Evolutionary conservation across 2,329 filamentous ascomycete genomes (phyloP), one percentile per base, ranked within the genome.

Genomic region (Venturia effusa): DNA sequence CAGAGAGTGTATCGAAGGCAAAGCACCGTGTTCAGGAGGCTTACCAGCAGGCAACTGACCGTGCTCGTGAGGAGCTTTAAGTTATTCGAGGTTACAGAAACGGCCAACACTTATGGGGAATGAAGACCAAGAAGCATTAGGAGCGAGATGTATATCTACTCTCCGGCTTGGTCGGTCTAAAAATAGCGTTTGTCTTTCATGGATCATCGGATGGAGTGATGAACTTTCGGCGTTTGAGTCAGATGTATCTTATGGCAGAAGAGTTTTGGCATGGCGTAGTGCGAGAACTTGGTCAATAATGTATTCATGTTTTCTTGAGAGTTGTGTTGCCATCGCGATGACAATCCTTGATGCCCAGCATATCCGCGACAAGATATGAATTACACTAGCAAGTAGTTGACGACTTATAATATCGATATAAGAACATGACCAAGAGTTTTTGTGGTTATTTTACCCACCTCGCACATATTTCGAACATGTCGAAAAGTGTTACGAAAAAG

Each of bases 31-130:
- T 65, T 57, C 45, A 64, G n/a, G 67, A 70, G 67, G 69, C 67
- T 55, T 68, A 68, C 45, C 67, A 70, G 66, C 70, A 69, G 63
- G 74, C 73, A 51, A 72, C 71, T 32, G 72, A 75, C 66, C 67
- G 68, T 64, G 71, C 71, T 68, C 78, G 78, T 74, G 70, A 78
- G 66, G 77, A 79, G 73, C 76, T 79, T 75, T 79, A 78, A 65
- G 64, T 39, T 32, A 65, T 39, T 45, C 24, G 43, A 22, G 11
- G 32, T 30, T 54, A 30, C 15, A 27, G 4, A 15, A 11, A 57
- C n/a, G 17, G 5, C n/a, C n/a, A n/a, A n/a, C n/a, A n/a, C n/a
- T n/a, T n/a, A n/a, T n/a, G n/a, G n/a, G n/a, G 27, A 13, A 57
- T 15, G 19, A 6, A 22, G 43, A n/a, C 7, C 3, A 10, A 34